phyloP scores from a whole-genome alignment of 1,284 basidiomycete genomes.

The Apiotrichum akiyoshidainum region DNA sequence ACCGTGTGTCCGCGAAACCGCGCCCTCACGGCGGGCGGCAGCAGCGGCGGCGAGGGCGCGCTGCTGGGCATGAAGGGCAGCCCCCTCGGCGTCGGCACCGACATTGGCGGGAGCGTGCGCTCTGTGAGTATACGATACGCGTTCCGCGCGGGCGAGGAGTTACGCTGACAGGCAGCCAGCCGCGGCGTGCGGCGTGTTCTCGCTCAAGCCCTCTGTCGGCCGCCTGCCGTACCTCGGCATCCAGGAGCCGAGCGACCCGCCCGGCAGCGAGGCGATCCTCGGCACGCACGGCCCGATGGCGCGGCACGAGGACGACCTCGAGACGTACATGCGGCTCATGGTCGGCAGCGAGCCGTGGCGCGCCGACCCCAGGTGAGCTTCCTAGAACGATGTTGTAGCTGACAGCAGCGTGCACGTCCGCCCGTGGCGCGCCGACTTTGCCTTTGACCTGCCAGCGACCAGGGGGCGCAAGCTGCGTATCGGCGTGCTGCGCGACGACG shows the following conservation, averaged over 20 bases:
- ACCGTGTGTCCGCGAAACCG: constrained; percentile 50
- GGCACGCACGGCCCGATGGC: constrained; percentile 43
- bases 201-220: constrained; percentile 41
- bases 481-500: constrained; percentile 51
- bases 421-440: neutral
- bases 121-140: constrained; percentile 16
- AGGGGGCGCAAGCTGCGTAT: constrained; percentile 32
- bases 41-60: constrained; percentile 51
- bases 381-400: no score
- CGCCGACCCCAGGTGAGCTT: constrained; percentile 38
- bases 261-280: constrained; percentile 36
- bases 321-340: constrained; percentile 32
- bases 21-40: constrained; percentile 46
- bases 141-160: no score
- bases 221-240: constrained; percentile 42
- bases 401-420: constrained; percentile 2
- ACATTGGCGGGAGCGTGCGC: constrained; percentile 49
- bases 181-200: constrained; percentile 41
- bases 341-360: constrained; percentile 29
- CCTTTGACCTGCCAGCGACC: neutral
- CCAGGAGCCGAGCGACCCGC: constrained; percentile 18
- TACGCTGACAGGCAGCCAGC: constrained; percentile 30
- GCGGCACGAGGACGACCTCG: constrained; percentile 39
- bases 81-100: constrained; percentile 43
- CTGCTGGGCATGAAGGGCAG: constrained; percentile 44